These are phyloP conservation scores for Cutaneotrichosporon dermatis DNA, from an alignment of 1,284 basidiomycete species.

Conservation along the genomic window DNA sequence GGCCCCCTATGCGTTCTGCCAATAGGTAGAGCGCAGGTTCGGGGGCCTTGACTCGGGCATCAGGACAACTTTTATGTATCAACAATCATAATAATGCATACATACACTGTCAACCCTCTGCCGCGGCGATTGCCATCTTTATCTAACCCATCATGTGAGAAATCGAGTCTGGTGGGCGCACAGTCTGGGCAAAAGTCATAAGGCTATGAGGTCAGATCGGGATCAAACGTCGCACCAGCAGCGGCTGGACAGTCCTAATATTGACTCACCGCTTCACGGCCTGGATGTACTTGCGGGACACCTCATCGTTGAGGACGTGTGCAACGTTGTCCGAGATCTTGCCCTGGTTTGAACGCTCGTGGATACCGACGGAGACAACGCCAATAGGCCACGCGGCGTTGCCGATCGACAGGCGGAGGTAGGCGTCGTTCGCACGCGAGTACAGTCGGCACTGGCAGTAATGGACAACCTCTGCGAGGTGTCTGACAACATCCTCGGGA, in stretches of 20 bases:
- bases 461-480: constrained; percentile 92
- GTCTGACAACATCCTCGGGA: constrained; percentile 75
- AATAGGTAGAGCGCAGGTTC: constrained; percentile 29
- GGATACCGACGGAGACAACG: constrained; percentile 98
- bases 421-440: constrained; percentile 91
- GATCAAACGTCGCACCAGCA: not conserved
- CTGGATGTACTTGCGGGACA: constrained; percentile 97
- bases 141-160: constrained; percentile 81
- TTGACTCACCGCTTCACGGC: constrained; percentile 77
- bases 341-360: constrained; percentile 93
- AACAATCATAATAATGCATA: constrained; percentile 6
- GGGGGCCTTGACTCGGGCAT: constrained; percentile 42
- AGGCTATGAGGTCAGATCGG: constrained; percentile 54
- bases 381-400: constrained; percentile 99
- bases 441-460: constrained; percentile 94
- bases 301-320: constrained; percentile 97
- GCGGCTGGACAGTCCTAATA: too few relatives aligned
- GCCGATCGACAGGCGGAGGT: constrained; percentile 92
- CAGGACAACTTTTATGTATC: constrained; percentile 25
- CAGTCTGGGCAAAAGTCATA: constrained; percentile 89
- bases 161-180: constrained; percentile 83
- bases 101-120: not conserved
- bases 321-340: constrained; percentile 97
- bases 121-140: too few relatives aligned
- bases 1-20: constrained; percentile 18